Evolutionary conservation across 306 rosid genomes (phyloP).

Genomic region (Erythrophleum fordii): DNA sequence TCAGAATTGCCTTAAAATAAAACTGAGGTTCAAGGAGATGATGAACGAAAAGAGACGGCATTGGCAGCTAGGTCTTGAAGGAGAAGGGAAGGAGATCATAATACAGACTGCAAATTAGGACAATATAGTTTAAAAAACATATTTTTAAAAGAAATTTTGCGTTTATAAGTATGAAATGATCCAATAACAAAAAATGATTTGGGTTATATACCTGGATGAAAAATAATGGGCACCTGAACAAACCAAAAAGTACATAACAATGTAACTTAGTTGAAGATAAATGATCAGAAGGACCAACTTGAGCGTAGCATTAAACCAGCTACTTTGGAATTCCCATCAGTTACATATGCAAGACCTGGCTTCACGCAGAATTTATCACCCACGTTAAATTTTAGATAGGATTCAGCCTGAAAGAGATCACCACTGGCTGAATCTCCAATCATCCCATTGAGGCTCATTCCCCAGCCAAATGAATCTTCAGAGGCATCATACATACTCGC

Average conservation of each 20-base stretch:
- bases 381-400: conserved; percentile 68
- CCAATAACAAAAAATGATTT: conserved; percentile 21
- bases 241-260: background rate
- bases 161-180: background rate
- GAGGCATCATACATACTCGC: conserved; percentile 64
- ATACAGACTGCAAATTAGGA: too few species aligned
- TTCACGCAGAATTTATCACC: conserved; percentile 67
- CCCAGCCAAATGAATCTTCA: conserved; percentile 87
- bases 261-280: background rate
- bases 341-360: conserved; percentile 74
- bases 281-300: conserved; percentile 69
- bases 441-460: conserved; percentile 65
- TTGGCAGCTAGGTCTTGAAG: too few species aligned
- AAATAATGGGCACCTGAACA: conserved; percentile 16
- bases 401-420: conserved; percentile 76
- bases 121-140: too few species aligned
- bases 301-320: conserved; percentile 76
- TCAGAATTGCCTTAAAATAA: too few species aligned
- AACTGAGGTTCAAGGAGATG: too few species aligned
- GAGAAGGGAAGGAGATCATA: too few species aligned
- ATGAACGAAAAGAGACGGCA: too few species aligned
- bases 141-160: too few species aligned
- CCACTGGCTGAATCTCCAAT: conserved; percentile 44
- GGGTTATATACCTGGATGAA: conserved; percentile 20
- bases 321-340: conserved; percentile 56